phyloP scores from a whole-genome alignment of 495 filamentous ascomycete genomes.

The Penicillium coprophilum region DNA sequence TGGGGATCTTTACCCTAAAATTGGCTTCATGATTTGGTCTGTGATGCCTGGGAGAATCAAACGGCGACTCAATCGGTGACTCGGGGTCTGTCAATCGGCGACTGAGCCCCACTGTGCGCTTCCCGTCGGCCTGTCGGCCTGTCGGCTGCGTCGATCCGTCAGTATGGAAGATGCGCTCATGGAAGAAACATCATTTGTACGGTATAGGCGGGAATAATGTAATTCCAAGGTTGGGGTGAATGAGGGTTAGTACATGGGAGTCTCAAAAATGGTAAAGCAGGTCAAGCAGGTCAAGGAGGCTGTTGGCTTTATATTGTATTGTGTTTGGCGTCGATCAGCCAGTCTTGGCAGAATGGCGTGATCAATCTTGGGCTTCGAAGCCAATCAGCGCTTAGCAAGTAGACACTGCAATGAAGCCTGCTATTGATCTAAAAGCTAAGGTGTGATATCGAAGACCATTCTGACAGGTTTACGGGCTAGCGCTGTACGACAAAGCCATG shows the following conservation, averaged over 20 bases:
- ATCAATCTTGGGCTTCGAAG: slow-evolving; percentile 20
- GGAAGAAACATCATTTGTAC: background rate
- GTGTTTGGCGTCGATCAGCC: slow-evolving; percentile 19
- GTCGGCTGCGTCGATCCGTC: slow-evolving; percentile 25
- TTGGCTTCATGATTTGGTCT: slow-evolving; percentile 2
- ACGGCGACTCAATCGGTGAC: slow-evolving; percentile 7
- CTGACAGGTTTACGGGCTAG: background rate
- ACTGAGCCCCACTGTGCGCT: slow-evolving; percentile 21
- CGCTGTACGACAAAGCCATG: background rate
- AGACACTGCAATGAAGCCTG: background rate
- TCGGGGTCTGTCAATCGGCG: background rate
- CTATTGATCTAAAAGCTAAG: background rate
- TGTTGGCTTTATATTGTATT: slow-evolving; percentile 34
- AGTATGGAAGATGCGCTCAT: background rate
- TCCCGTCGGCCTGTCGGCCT: slow-evolving; percentile 28
- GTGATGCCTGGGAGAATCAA: background rate
- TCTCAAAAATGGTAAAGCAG: slow-evolving; percentile 16
- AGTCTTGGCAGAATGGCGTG: slow-evolving; percentile 48
- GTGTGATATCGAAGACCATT: background rate
- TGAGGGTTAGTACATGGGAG: background rate
- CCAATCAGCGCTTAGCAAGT: slow-evolving; percentile 8
- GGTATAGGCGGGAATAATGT: background rate
- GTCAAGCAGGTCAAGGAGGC: slow-evolving; percentile 18
- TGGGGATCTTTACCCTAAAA: background rate
- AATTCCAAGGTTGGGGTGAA: background rate